phyloP scores from a whole-genome alignment of 306 rosid genomes.

The Begonia masoniana region DNA sequence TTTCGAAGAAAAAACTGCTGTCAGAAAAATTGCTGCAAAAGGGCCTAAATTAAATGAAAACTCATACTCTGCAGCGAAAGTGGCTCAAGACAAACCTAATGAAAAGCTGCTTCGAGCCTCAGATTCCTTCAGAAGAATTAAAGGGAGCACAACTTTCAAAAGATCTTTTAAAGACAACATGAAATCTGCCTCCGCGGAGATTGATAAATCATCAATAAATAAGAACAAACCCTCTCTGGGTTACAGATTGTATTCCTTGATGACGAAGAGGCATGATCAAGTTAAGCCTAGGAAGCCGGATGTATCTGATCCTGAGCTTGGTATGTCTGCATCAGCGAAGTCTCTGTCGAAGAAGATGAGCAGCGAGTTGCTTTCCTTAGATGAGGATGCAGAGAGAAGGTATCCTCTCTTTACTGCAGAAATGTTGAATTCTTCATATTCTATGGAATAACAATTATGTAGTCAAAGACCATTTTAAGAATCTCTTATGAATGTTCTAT shows the following conservation, averaged over 20 bases:
- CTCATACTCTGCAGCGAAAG: slow-evolving; percentile 17
- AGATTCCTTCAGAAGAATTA: slow-evolving; percentile 26
- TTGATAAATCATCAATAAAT: slow-evolving; percentile 17
- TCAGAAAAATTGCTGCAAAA: slow-evolving; percentile 19
- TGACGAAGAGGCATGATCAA: slow-evolving; percentile 21
- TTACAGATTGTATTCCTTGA: slow-evolving; percentile 10
- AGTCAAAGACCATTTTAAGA: too few relatives aligned
- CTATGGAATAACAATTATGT: neutral
- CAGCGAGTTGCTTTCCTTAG: slow-evolving; percentile 25
- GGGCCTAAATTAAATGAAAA: slow-evolving; percentile 21
- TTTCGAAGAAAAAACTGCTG: slow-evolving; percentile 12
- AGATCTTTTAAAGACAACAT: slow-evolving; percentile 19
- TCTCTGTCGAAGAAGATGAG: slow-evolving; percentile 18
- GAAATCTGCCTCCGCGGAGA: slow-evolving; percentile 22
- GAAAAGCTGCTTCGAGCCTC: slow-evolving; percentile 25
- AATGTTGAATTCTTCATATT: neutral
- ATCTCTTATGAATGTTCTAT: too few relatives aligned
- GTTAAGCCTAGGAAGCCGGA: slow-evolving; percentile 26
- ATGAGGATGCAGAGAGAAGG: slow-evolving; percentile 66
- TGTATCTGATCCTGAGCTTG: slow-evolving; percentile 17
- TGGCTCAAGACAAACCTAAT: slow-evolving; percentile 16
- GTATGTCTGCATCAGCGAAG: slow-evolving; percentile 14
- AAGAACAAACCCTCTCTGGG: slow-evolving; percentile 32
- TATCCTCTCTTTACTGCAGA: slow-evolving; percentile 13
- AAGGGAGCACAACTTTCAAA: slow-evolving; percentile 21